Conservation (phyloP, 257 asterid species). For the Solanum clarkiae region DNA sequence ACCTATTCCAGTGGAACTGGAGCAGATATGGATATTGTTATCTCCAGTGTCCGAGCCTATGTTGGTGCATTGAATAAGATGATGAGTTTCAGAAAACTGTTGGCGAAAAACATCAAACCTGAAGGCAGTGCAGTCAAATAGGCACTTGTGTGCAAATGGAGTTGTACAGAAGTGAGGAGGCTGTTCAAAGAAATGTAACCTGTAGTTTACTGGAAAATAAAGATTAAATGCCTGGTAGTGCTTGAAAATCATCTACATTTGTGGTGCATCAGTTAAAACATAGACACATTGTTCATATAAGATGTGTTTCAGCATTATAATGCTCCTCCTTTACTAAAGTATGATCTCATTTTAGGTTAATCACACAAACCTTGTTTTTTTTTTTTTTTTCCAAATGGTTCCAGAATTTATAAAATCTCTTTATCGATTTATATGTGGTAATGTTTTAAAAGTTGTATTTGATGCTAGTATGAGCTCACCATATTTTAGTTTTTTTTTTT, state of each 20-base stretch:
- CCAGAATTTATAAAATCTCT: background rate
- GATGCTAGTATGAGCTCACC: too few species aligned
- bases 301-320: background rate
- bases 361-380: background rate
- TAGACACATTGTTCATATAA: background rate
- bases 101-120: background rate
- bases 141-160: background rate
- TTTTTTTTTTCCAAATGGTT: background rate
- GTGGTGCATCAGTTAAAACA: background rate
- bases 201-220: background rate
- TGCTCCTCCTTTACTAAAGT: background rate
- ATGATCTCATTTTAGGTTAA: background rate
- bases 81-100: constrained; percentile 33
- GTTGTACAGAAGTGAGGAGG: background rate
- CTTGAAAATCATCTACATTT: background rate
- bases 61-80: constrained; percentile 88
- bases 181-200: background rate
- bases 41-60: constrained; percentile 87
- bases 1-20: constrained; percentile 60
- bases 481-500: too few species aligned
- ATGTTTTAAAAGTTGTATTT: background rate
- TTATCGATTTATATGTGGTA: background rate
- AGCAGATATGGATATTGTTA: constrained; percentile 80
- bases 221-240: background rate
- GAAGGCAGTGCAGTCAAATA: background rate